Evolutionary conservation across 2,329 filamentous ascomycete genomes (phyloP).

Genomic region (Fusarium marasasianum): DNA sequence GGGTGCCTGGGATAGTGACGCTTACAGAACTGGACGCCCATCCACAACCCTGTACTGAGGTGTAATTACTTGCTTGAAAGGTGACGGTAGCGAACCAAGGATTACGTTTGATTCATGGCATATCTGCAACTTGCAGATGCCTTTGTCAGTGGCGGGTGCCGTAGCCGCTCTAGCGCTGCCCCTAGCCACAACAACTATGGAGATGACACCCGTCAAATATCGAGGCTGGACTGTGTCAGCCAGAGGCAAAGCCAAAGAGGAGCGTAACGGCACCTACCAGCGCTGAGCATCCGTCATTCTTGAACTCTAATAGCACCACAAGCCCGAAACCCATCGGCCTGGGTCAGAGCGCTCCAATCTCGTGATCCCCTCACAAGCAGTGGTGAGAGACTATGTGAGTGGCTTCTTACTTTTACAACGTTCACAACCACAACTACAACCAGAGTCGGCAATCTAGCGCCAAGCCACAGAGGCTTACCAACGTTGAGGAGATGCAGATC

Average conservation of each 20-base stretch:
- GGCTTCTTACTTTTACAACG: slow-evolving; percentile 43
- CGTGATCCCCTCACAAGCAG: slow-evolving; percentile 36
- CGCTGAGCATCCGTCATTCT: slow-evolving; percentile 31
- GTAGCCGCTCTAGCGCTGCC: slow-evolving; percentile 43
- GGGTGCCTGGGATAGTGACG: neutral
- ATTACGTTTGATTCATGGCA: slow-evolving; percentile 33
- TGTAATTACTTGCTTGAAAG: slow-evolving; percentile 30
- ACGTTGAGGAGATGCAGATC: slow-evolving; percentile 29
- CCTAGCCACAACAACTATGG: slow-evolving; percentile 38
- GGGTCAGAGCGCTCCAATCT: slow-evolving; percentile 42
- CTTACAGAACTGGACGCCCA: slow-evolving; percentile 10
- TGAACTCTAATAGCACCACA: slow-evolving; percentile 39
- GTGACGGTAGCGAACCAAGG: slow-evolving; percentile 32
- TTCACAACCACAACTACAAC: slow-evolving; percentile 10
- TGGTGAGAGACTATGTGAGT: slow-evolving; percentile 27
- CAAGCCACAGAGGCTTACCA: slow-evolving; percentile 31
- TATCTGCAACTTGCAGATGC: slow-evolving; percentile 35
- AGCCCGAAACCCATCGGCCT: slow-evolving; percentile 42
- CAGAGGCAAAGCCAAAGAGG: slow-evolving; percentile 25
- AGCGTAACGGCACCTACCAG: slow-evolving; percentile 29
- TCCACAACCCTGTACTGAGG: slow-evolving; percentile 30
- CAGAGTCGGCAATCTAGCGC: slow-evolving; percentile 26
- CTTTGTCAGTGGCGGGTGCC: slow-evolving; percentile 42
- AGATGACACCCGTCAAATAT: slow-evolving; percentile 42
- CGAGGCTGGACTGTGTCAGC: slow-evolving; percentile 24